Evolutionary conservation across 192 early-diverging fungal species (phyloP), one percentile per base, ranked within the genome.

Genomic region (Linnemannia elongata): DNA sequence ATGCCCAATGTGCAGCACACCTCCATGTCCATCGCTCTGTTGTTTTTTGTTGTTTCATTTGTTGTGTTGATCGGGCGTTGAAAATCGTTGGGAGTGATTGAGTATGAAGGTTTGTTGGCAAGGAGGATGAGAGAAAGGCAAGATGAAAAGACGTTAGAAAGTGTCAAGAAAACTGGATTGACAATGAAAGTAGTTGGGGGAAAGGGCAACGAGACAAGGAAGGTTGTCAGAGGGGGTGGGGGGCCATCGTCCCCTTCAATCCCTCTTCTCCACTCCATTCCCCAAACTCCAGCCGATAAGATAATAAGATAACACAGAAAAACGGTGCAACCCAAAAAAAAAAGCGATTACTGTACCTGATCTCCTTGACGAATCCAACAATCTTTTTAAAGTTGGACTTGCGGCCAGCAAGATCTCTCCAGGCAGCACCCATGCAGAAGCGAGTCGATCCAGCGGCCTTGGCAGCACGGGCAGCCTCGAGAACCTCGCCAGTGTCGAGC

Each of bases 351-450:
- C 69, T 83, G 78, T 87, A 94, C 92, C 93, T 92, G 88, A 96
- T 96, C 79, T 95, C 94, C 63, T 90, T 92, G 54, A 96, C 94
- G 80, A 95, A 94, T 63, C 88, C 85, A 30, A 94, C 79, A 88
- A 96, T 95, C 81, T 93, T 93, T 70, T 94, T 95, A 88, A 96
- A 95, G 93, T 96, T 96, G 78, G 91, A 93, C 88, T 96, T 96
- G 57, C 96, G 93, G 54, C 96, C 96, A 36, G 93, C 88, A 52
- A 96, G 79, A 82, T 96, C 95, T 82, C 96, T 90, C 96, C 96
- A 96, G 27, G 96, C 96, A 75, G 96, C 95, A 75, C 96, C 96
- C 96, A 96, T 96, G 85, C 96, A 96, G 90, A 96, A 96, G 63
- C 96, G 92, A 44, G 94, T 95, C 57, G 90, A 91, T 36, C 96